Conservation (phyloP, 116 monocot species). For the Posidonia oceanica region DNA sequence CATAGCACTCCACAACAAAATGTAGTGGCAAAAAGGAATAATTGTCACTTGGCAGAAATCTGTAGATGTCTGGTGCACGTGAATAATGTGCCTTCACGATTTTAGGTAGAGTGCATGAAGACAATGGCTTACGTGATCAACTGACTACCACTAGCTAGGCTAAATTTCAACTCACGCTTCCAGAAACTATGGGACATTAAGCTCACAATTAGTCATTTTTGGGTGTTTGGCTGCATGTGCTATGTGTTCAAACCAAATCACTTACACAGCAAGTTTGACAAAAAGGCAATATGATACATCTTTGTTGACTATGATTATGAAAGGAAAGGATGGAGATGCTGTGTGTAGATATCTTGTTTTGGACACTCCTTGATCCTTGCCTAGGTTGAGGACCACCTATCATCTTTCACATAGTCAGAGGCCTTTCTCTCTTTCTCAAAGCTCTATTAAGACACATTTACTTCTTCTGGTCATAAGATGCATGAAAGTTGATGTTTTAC, state of each 20-base stretch:
- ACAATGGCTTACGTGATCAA: slow-evolving; percentile 8
- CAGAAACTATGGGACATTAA: slow-evolving; percentile 7
- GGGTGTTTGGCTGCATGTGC: slow-evolving; percentile 10
- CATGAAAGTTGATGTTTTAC: too few species aligned
- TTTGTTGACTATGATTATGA: background rate
- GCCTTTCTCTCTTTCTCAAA: too few species aligned
- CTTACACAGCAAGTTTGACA: slow-evolving; percentile 4
- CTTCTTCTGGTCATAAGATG: too few species aligned
- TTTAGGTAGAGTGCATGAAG: too few species aligned
- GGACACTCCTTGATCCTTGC: too few species aligned
- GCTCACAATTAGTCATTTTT: background rate
- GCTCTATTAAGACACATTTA: too few species aligned
- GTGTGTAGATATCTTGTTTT: too few species aligned
- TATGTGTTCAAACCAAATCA: slow-evolving; percentile 1
- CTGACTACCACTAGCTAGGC: slow-evolving; percentile 1
- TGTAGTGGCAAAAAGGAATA: background rate
- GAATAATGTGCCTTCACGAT: background rate
- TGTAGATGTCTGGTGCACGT: slow-evolving; percentile 10
- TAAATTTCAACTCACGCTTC: slow-evolving; percentile 4
- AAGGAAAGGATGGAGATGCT: background rate
- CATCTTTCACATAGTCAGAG: too few species aligned
- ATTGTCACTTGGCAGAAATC: slow-evolving; percentile 5
- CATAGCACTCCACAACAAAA: slow-evolving; percentile 8
- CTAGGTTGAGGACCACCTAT: too few species aligned
- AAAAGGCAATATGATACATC: background rate